phyloP scores from a whole-genome alignment of 257 asterid genomes.

The Mentha longifolia region DNA sequence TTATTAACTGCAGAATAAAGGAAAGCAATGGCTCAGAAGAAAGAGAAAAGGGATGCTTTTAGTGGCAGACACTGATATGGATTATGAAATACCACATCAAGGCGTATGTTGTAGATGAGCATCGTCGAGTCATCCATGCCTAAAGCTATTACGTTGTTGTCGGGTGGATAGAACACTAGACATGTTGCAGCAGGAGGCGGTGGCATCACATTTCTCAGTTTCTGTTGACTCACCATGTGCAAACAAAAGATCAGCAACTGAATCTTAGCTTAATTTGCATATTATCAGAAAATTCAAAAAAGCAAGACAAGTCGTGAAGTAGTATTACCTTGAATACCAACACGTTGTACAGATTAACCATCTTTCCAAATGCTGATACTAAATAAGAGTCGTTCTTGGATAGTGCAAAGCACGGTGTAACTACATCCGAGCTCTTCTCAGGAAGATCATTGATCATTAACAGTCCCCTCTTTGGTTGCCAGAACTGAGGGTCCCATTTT shows the following conservation, averaged over 20 bases:
- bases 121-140: constrained; percentile 77
- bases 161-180: constrained; percentile 66
- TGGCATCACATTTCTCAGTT: constrained; percentile 49
- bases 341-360: constrained; percentile 55
- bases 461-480: constrained; percentile 55
- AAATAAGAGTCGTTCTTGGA: constrained; percentile 68
- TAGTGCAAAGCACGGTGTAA: constrained; percentile 59
- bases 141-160: constrained; percentile 68
- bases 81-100: constrained; percentile 55
- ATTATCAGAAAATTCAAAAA: background rate
- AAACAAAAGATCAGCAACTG: background rate
- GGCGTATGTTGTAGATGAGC: constrained; percentile 63
- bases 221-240: constrained; percentile 42
- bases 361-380: constrained; percentile 63
- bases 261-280: no score
- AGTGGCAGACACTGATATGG: background rate
- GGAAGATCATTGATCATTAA: constrained; percentile 54
- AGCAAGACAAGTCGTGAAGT: background rate
- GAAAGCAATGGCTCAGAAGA: background rate
- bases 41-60: background rate
- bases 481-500: constrained; percentile 52
- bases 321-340: constrained; percentile 56
- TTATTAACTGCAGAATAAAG: constrained; percentile 47
- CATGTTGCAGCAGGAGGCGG: constrained; percentile 70
- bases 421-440: constrained; percentile 28